Evolutionary conservation across 179 eudicot genomes (phyloP), one percentile per base, ranked within the genome.

Genomic region (Kewa caespitosa): DNA sequence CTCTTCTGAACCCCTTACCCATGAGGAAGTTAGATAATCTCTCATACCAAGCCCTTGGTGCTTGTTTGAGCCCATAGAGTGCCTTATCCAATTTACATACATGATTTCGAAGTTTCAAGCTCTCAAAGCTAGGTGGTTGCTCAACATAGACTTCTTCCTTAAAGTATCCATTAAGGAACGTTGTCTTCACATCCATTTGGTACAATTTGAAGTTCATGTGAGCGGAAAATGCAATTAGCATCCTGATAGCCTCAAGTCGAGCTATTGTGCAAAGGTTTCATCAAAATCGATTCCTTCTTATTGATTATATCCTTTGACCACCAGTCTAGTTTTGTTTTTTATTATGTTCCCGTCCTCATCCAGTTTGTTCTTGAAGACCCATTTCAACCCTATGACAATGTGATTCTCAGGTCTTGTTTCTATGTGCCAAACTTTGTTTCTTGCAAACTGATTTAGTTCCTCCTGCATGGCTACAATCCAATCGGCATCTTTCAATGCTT

Each of bases 11-110:
- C 0, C 60, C 69, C 11, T 73, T 66, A n/a, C 31, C 41, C 43
- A 41, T 6, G 0, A 73, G 15, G 33, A 54, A 67, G 7, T 4
- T 31, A 32, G 48, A 28, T 8, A 79, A 46, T 4, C 67, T 6
- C 15, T 79, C 36, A 54, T 65, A 79, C 73, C 77, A 79, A 17
- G 77, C 61, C 22, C 81, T 54, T 8, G 77, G 77, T 28, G 74
- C 78, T 67, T 73, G 78, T 32, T 79, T 79, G 0, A 67, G 18
- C 1, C 78, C 74, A 55, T 73, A 63, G 0, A 79, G 36, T 0
- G 74, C 74, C 31, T 78, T 78, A 1, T 69, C 37, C 7, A 77
- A 14, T 30, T 43, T 70, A 38, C 0, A 57, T 1, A 69, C 80
- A 70, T 77, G 42, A 23, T 78, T 52, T 1, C 38, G 62, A 43